Base-by-base conservation (phyloP, 148 eudicot species). In the Camellia granthamiana region DNA sequence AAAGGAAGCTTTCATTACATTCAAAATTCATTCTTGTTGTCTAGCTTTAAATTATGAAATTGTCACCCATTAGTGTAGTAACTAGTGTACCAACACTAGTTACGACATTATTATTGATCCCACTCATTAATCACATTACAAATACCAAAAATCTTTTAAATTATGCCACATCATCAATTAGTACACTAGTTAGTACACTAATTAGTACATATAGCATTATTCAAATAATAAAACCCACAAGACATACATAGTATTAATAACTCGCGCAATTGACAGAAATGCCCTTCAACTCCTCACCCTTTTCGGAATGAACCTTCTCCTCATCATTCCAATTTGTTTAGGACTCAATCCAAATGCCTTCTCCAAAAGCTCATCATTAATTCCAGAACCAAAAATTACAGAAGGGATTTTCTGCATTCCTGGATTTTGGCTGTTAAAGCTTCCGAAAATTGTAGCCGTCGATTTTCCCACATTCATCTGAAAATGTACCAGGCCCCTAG, bases 401-500 rank as follows among this genome's bases (percentile, higher is more conserved):
- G 81, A 80, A 3, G 86, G 83, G 47, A 84, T 80, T 41, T 72
- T 84, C 49, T 88, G 90, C 21, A 86, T 81, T 67, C 92, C 92
- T 11, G 92, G 92, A 61, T 81, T 81, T 13, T 83, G 77, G 83
- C 89, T 84, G n/a, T 89, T 86, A 43, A 90, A 90, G 77, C 89
- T 86, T 61, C 81, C 92, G 30, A 86, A 83, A 19, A 86, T 85
- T 4, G 82, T 72, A 1, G 90, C 84, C 0, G 69, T 19, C 2
- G 58, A 67, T 7, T 84, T 83, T 3, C 88, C 89, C 1, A 83
- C 88, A 61, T 88, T 90, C 71, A 88, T 80, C 78, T 88, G 92
- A 67, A 88, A 90, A 83, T 90, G 92, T 44, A 90, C 77, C 44
- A 90, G 52, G 11, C 92, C 92, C 79, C 86, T 84, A 12, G 92